Conservation (phyloP, 352 stramenopile genomes). For the Globisporangium solare region DNA sequence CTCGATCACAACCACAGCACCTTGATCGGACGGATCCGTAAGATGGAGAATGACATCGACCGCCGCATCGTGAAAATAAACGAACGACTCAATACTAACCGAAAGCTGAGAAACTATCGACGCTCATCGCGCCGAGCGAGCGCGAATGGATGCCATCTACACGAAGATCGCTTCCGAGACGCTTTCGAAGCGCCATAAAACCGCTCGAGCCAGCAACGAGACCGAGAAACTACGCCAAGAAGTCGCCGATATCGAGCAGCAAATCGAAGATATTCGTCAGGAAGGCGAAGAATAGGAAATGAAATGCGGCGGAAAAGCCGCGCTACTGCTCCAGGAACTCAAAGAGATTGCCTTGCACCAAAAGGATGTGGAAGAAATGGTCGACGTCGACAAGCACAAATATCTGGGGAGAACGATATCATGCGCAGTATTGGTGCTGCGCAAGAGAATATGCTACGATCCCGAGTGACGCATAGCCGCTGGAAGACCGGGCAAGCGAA, state of each 20-base stretch:
- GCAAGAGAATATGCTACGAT: slow-evolving; percentile 49
- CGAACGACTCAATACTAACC: slow-evolving; percentile 66
- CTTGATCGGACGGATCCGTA: slow-evolving; percentile 57
- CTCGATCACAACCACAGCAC: slow-evolving; percentile 66
- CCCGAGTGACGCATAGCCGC: slow-evolving; percentile 46
- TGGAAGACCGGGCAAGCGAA: slow-evolving; percentile 73
- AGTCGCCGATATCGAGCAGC: slow-evolving; percentile 42
- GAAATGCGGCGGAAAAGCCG: slow-evolving; percentile 47
- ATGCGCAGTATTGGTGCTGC: slow-evolving; percentile 48
- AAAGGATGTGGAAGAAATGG: slow-evolving; percentile 44
- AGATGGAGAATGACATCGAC: slow-evolving; percentile 83
- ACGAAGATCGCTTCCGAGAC: slow-evolving; percentile 64
- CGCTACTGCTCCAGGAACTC: slow-evolving; percentile 55
- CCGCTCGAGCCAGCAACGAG: slow-evolving; percentile 33
- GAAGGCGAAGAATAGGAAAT: slow-evolving; percentile 62
- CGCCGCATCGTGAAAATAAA: slow-evolving; percentile 82
- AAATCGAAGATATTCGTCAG: slow-evolving; percentile 50
- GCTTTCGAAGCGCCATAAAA: slow-evolving; percentile 54
- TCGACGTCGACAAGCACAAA: slow-evolving; percentile 58
- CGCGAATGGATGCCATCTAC: slow-evolving; percentile 70
- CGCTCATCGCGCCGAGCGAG: slow-evolving; percentile 59
- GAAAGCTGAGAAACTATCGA: slow-evolving; percentile 63
- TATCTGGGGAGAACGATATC: slow-evolving; percentile 68
- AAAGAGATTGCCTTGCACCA: slow-evolving; percentile 63
- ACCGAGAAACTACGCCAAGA: slow-evolving; percentile 56